phyloP scores from a whole-genome alignment of 345 rosid species.

The Lagerstroemia speciosa region DNA sequence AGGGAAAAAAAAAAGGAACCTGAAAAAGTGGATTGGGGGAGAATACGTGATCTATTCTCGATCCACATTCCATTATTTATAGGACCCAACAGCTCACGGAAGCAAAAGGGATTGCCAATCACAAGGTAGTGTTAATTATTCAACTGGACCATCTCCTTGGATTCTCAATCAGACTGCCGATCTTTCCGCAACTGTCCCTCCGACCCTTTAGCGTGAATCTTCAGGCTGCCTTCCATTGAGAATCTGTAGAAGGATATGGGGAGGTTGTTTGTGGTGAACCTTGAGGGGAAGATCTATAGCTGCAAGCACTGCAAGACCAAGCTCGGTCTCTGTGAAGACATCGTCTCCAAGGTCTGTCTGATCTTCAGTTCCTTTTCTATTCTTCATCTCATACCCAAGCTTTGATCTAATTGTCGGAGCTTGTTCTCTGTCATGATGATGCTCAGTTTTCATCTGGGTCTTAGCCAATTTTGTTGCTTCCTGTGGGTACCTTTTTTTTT shows the following conservation, averaged over 20 bases:
- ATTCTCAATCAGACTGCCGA: neutral
- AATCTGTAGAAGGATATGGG: constrained; percentile 45
- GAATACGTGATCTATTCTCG: neutral
- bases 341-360: constrained; percentile 76
- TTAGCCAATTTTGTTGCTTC: neutral
- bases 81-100: neutral
- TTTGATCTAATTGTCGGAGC: neutral
- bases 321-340: constrained; percentile 68
- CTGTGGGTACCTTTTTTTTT: neutral
- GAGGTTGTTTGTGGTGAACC: constrained; percentile 74
- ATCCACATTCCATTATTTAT: neutral
- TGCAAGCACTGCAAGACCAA: constrained; percentile 92
- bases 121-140: neutral
- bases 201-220: neutral
- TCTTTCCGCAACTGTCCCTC: neutral
- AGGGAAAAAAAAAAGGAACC: neutral
- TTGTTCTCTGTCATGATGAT: neutral
- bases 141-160: neutral
- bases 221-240: neutral
- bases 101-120: neutral
- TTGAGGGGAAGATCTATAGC: constrained; percentile 85
- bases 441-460: neutral
- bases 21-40: neutral
- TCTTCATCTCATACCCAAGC: neutral
- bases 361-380: constrained; percentile 11